Evolutionary conservation across 2,329 filamentous ascomycete genomes (phyloP).

Genomic region (Ambrosiella beaveri): DNA sequence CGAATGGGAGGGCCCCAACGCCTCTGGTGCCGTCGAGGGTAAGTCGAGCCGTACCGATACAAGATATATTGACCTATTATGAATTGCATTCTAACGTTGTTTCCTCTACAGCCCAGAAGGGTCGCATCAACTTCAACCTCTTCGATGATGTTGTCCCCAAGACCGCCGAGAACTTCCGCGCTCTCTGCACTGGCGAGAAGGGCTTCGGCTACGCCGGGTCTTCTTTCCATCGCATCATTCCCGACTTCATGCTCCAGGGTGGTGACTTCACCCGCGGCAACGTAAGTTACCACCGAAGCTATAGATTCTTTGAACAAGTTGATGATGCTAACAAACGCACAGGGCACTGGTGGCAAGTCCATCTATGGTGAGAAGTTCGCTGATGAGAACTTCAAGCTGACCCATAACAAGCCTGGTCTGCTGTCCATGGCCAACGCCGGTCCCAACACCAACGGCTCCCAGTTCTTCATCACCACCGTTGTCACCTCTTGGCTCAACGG

Average conservation of each 20-base stretch:
- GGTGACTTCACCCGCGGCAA: slow-evolving; percentile 89
- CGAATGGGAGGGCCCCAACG: slow-evolving; percentile 43
- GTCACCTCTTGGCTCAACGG: slow-evolving; percentile 71
- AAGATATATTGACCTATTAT: too few species aligned
- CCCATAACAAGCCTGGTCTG: slow-evolving; percentile 59
- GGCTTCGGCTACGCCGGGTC: slow-evolving; percentile 72
- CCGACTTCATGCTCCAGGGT: slow-evolving; percentile 87
- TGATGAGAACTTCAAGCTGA: slow-evolving; percentile 75
- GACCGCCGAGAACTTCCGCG: slow-evolving; percentile 72
- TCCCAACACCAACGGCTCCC: slow-evolving; percentile 93
- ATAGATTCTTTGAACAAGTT: neutral
- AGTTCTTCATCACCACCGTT: slow-evolving; percentile 96
- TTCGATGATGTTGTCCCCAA: slow-evolving; percentile 75
- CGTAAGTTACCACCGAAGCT: slow-evolving; percentile 37
- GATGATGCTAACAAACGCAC: slow-evolving; percentile 3
- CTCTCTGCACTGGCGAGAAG: slow-evolving; percentile 65
- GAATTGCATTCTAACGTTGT: too few species aligned
- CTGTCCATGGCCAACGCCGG: slow-evolving; percentile 94
- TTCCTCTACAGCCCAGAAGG: slow-evolving; percentile 41
- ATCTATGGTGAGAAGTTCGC: slow-evolving; percentile 92
- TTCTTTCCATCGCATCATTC: slow-evolving; percentile 84
- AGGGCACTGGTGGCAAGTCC: slow-evolving; percentile 84
- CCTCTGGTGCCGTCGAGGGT: slow-evolving; percentile 40
- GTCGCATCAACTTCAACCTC: slow-evolving; percentile 78
- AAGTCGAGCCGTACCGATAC: slow-evolving; percentile 21